Percentiles rank a stretch among this genome's conserved stretches.
Evolutionary conservation across 805 yeast genomes (phyloP).

Genomic region (Pichia exigua): DNA sequence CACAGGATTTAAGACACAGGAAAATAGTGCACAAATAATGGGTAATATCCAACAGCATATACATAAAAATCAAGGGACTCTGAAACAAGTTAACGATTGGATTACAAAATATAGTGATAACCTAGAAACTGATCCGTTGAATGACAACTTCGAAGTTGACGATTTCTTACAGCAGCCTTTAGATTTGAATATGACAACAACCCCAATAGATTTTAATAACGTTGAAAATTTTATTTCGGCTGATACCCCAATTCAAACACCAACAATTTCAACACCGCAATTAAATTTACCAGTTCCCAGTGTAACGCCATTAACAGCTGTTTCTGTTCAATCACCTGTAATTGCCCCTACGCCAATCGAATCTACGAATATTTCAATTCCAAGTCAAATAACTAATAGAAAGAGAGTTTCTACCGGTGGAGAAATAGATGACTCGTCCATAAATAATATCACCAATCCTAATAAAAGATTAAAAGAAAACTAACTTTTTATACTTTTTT

Average conservation of each 20-base stretch:
- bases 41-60: conserved; percentile 41
- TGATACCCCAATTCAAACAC: conserved; percentile 5
- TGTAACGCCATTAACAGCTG: not conserved
- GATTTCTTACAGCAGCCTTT: conserved; percentile 22
- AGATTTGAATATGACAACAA: conserved; percentile 12
- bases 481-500: not conserved
- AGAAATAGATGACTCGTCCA: not conserved
- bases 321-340: not conserved
- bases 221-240: conserved; percentile 2
- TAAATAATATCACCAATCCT: not conserved
- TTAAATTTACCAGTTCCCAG: not conserved
- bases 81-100: conserved; percentile 53
- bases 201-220: conserved; percentile 8
- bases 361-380: not conserved
- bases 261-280: conserved; percentile 1
- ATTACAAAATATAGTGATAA: conserved; percentile 25
- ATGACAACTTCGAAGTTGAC: conserved; percentile 29
- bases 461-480: not conserved
- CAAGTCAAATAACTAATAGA: not conserved
- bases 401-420: not conserved
- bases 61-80: conserved; percentile 41
- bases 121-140: conserved; percentile 9
- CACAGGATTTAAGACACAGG: not conserved
- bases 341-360: not conserved
- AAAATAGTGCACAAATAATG: conserved; percentile 11